Evolutionary conservation across 75 land plant genomes (phyloP).

Genomic region (Pinus taeda): DNA sequence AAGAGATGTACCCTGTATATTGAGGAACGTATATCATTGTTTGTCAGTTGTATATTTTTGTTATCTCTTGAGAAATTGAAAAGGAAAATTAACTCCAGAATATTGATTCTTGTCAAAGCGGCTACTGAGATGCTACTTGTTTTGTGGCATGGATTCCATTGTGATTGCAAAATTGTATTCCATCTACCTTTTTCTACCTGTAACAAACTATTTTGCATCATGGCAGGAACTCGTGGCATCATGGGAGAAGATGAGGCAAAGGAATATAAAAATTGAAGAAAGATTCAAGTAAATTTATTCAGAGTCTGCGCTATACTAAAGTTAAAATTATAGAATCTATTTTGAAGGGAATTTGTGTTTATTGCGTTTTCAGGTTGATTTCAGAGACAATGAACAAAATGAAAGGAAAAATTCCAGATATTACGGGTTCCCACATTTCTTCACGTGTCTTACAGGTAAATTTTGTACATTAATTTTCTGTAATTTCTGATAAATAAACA

Average conservation of each 20-base stretch:
- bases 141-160: too few species aligned
- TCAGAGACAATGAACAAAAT: conserved; percentile 74
- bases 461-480: neutral
- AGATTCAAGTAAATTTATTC: conserved; percentile 58
- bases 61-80: too few species aligned
- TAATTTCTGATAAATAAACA: neutral
- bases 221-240: conserved; percentile 66
- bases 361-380: conserved; percentile 43
- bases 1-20: too few species aligned
- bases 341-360: neutral
- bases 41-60: too few species aligned
- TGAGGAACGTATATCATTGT: too few species aligned
- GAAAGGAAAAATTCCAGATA: conserved; percentile 82
- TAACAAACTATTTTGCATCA: too few species aligned
- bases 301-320: neutral
- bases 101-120: too few species aligned
- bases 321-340: neutral
- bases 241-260: conserved; percentile 88
- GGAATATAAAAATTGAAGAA: conserved; percentile 61
- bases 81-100: too few species aligned
- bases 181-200: too few species aligned
- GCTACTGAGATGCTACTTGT: too few species aligned
- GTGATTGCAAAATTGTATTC: too few species aligned
- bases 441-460: conserved; percentile 87
- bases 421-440: conserved; percentile 76